Percentiles rank a stretch among this genome's conserved stretches.
phyloP scores from a whole-genome alignment of 106 monocot genomes.

The Phalaenopsis equestris region DNA sequence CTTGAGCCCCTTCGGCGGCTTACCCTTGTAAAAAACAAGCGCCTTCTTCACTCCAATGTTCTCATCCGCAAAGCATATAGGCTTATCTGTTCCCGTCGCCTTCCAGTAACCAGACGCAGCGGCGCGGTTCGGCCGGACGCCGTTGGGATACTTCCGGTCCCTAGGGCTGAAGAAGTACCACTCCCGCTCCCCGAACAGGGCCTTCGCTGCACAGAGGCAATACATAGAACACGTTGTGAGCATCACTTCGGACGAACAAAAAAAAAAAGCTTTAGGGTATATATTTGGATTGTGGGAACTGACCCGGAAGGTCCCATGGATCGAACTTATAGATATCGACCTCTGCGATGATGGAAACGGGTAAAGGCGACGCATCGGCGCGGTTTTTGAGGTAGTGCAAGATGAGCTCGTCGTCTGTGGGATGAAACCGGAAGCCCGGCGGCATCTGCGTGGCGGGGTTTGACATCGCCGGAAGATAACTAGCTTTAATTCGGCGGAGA shows the following conservation, averaged over 20 bases:
- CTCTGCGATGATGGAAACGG: slow-evolving; percentile 57
- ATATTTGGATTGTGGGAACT: background rate
- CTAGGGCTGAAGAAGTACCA: slow-evolving; percentile 59
- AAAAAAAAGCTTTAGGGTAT: background rate
- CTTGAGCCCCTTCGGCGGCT: slow-evolving; percentile 45
- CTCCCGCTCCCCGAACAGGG: slow-evolving; percentile 42
- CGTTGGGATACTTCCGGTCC: slow-evolving; percentile 38
- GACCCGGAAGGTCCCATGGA: slow-evolving; percentile 57
- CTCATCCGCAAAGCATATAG: slow-evolving; percentile 18
- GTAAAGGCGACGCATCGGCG: slow-evolving; percentile 8
- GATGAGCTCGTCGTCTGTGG: slow-evolving; percentile 62
- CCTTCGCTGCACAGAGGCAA: slow-evolving; percentile 29
- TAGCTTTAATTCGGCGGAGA: too few relatives aligned
- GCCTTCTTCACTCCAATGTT: slow-evolving; percentile 48
- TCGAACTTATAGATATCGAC: slow-evolving; percentile 51
- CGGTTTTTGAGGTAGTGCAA: slow-evolving; percentile 40
- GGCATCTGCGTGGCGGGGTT: slow-evolving; percentile 36
- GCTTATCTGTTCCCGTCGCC: slow-evolving; percentile 62
- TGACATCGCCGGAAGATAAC: slow-evolving; percentile 14
- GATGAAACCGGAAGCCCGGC: slow-evolving; percentile 65
- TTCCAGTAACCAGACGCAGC: slow-evolving; percentile 42
- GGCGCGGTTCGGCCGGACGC: slow-evolving; percentile 44
- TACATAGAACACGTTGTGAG: too few relatives aligned
- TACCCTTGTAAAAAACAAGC: slow-evolving; percentile 54
- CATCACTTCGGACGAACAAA: background rate